These are phyloP conservation scores for Syncephalis plumigaleata DNA, from an alignment of 371 early-diverging fungal species.

Conservation along the genomic window DNA sequence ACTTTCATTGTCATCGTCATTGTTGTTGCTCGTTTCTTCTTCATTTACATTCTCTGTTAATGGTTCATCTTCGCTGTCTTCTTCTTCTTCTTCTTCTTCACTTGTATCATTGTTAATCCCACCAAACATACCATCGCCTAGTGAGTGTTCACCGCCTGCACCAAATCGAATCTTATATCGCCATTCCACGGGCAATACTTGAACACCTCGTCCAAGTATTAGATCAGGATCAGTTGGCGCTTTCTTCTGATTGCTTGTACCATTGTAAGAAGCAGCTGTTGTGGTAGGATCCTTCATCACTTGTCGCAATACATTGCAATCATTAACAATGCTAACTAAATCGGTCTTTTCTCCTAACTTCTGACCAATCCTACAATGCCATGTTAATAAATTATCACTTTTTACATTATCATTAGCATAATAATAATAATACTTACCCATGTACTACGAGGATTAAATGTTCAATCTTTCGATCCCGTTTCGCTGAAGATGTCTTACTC, in stretches of 20 bases:
- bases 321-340: constrained; percentile 53
- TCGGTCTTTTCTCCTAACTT: constrained; percentile 57
- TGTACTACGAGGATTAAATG: constrained; percentile 66
- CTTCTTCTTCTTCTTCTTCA: too few relatives aligned
- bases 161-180: constrained; percentile 32
- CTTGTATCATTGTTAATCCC: too few relatives aligned
- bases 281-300: constrained; percentile 6
- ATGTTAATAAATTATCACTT: neutral
- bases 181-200: constrained; percentile 73
- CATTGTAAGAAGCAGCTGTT: constrained; percentile 4
- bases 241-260: too few relatives aligned
- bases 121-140: too few relatives aligned
- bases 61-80: too few relatives aligned
- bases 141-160: too few relatives aligned
- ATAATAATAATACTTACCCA: constrained; percentile 36
- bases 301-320: constrained; percentile 13
- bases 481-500: constrained; percentile 36
- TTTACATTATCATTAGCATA: too few relatives aligned
- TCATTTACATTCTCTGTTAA: too few relatives aligned
- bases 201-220: constrained; percentile 30
- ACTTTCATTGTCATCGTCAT: too few relatives aligned
- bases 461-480: constrained; percentile 42
- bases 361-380: constrained; percentile 41
- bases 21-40: too few relatives aligned
- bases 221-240: neutral